Evolutionary conservation across 1,139 yeast genomes (phyloP).

Genomic region (Debaryomyces singareniensis): DNA sequence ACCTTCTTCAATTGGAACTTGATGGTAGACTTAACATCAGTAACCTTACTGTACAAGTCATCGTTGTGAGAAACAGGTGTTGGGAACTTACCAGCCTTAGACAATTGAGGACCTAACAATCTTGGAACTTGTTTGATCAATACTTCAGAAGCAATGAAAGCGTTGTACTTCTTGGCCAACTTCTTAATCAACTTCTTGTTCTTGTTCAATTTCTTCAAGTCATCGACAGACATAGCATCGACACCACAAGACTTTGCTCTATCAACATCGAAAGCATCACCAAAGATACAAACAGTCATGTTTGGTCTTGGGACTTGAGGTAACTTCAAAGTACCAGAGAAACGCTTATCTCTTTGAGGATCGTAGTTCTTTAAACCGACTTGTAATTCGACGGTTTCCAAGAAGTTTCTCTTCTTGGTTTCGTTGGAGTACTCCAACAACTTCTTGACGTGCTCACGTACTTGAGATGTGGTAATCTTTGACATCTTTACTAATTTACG

Average conservation of each 20-base stretch:
- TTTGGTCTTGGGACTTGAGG: constrained; percentile 99
- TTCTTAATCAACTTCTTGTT: constrained; percentile 99
- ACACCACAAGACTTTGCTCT: constrained; percentile 99
- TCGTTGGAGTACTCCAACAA: constrained; percentile 85
- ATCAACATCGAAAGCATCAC: constrained; percentile 99
- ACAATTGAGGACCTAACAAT: constrained; percentile 99
- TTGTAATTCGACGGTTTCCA: constrained; percentile 99
- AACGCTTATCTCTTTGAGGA: constrained; percentile 99
- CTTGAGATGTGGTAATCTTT: constrained; percentile 87
- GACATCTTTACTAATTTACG: constrained; percentile 65
- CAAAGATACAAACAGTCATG: constrained; percentile 99
- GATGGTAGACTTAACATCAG: constrained; percentile 98
- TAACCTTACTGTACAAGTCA: constrained; percentile 93
- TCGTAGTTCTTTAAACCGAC: constrained; percentile 99
- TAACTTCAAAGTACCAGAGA: constrained; percentile 98
- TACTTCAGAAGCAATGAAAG: constrained; percentile 98
- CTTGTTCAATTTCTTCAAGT: constrained; percentile 99
- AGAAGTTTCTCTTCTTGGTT: constrained; percentile 99
- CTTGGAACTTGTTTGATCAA: constrained; percentile 99
- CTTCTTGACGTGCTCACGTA: constrained; percentile 94
- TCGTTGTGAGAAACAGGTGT: constrained; percentile 99
- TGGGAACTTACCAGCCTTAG: constrained; percentile 99
- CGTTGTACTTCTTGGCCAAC: constrained; percentile 99
- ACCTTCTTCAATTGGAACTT: constrained; percentile 99
- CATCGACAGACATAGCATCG: constrained; percentile 99